These are phyloP conservation scores for Globisporangium yorkense DNA, from an alignment of 352 stramenopile species.

Conservation along the genomic window DNA sequence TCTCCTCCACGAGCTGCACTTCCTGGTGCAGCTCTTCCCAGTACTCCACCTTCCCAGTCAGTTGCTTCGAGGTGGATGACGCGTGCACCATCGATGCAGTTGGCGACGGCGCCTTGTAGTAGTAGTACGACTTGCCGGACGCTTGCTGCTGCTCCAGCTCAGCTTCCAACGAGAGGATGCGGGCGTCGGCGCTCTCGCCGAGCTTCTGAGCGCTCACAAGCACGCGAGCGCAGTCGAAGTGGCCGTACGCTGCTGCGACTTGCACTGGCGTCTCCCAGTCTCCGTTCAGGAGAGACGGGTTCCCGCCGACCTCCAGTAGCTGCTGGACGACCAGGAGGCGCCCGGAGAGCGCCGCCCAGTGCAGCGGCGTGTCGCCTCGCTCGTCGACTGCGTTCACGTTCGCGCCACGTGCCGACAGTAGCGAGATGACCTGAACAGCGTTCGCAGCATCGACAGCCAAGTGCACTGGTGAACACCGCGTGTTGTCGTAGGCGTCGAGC, in stretches of 20 bases:
- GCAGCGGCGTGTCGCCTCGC: constrained; percentile 59
- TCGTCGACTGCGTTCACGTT: constrained; percentile 47
- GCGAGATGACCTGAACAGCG: constrained; percentile 12
- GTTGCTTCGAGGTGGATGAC: not conserved
- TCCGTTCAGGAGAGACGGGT: constrained; percentile 40
- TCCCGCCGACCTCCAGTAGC: constrained; percentile 37
- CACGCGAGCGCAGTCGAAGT: constrained; percentile 42
- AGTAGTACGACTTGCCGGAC: constrained; percentile 16
- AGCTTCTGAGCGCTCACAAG: constrained; percentile 23
- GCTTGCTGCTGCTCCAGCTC: constrained; percentile 30
- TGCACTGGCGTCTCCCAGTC: constrained; percentile 53
- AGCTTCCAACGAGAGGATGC: constrained; percentile 18
- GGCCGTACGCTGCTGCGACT: constrained; percentile 34
- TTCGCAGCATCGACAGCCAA: constrained; percentile 27
- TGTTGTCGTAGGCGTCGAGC: constrained; percentile 23
- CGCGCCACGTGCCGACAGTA: constrained; percentile 26
- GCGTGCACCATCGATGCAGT: constrained; percentile 2
- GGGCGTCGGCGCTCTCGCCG: not conserved
- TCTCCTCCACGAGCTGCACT: constrained; percentile 72
- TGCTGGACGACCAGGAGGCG: constrained; percentile 26
- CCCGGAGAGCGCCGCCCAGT: constrained; percentile 58
- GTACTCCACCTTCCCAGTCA: constrained; percentile 19
- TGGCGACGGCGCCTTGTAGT: constrained; percentile 19
- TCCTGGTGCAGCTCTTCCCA: constrained; percentile 70
- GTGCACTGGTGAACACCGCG: constrained; percentile 33